phyloP scores from a whole-genome alignment of 2,329 filamentous ascomycete species.

The Aspergillus novofumigatus region DNA sequence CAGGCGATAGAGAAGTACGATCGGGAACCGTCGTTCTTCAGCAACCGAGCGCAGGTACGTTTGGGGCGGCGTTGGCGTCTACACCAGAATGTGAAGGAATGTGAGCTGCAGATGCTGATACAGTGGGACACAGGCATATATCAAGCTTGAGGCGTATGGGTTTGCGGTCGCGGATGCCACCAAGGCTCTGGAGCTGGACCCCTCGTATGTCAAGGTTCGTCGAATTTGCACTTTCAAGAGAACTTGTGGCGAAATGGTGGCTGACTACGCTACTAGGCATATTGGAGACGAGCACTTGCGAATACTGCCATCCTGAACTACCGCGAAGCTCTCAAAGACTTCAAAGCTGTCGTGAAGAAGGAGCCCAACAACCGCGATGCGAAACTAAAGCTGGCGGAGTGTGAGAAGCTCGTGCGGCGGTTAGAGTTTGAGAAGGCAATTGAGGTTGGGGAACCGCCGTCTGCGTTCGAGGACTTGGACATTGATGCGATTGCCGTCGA shows the following conservation, averaged over 20 bases:
- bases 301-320: constrained; percentile 87
- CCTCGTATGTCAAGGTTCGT: constrained; percentile 77
- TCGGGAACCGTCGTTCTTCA: constrained; percentile 83
- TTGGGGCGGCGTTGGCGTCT: constrained; percentile 28
- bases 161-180: constrained; percentile 88
- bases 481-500: constrained; percentile 82
- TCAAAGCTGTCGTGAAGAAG: constrained; percentile 83
- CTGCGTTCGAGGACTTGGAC: constrained; percentile 85
- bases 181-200: constrained; percentile 85
- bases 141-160: constrained; percentile 93
- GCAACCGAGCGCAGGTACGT: constrained; percentile 87
- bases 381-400: constrained; percentile 84
- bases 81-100: constrained; percentile 18
- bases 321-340: constrained; percentile 84
- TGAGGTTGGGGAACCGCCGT: constrained; percentile 86
- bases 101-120: constrained; percentile 5
- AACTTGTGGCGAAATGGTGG: neutral
- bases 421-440: constrained; percentile 93
- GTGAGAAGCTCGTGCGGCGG: constrained; percentile 89
- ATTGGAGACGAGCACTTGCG: constrained; percentile 88
- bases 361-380: constrained; percentile 87
- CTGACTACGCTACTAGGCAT: constrained; percentile 58
- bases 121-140: constrained; percentile 63
- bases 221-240: neutral
- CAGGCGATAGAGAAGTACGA: constrained; percentile 82